Base-by-base conservation (phyloP, 192 early-diverging fungal genomes). In the Coemansia sp. region DNA sequence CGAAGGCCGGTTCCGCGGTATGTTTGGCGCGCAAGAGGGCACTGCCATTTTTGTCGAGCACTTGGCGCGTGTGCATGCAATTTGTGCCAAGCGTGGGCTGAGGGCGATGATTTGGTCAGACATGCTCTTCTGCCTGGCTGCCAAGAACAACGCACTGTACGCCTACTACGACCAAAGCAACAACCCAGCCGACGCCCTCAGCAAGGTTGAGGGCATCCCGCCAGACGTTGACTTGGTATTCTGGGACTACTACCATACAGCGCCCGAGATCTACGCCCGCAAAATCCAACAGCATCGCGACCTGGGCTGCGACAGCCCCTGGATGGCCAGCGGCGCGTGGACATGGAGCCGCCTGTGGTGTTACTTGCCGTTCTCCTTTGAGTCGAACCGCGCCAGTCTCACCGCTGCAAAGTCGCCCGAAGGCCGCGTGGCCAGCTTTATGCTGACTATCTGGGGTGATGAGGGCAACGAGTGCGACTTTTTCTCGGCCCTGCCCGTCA, bases 401-500 rank as follows among this genome's bases (percentile, higher is more conserved):
- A 70, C 85, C 18, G 91, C 93, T 18, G 86, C 90, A 22, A 96
- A 92, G 70, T 72, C 73, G 18, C 78, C 77, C 0, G 69, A 71
- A 12, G 75, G 80, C 41, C 85, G 88, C 15, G 91, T 94, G 27
- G 67, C 79, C 27, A 93, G 94, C 73, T 87, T 89, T 24, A 93
- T 96, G 85, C 90, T 94, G 49, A 95, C 93, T 1, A 88, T 91
- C 16, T 96, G 94, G 94, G 94, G 94, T 24, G 94, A 96, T 74
- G 94, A 96, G 67, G 94, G 93, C 44, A 94, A 95, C 78, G 94
- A 96, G 80, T 96, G 91, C 74, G 94, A 95, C 73, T 88, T 95
- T 77, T 92, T 87, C 72, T 93, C 93, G 0, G 81, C 91, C 15
- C 79, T 96, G 41, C 94, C 94, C 15, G 93, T 87, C 5, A 78